A percentile compares a stretch with the other conserved stretches of the same genome.
Evolutionary conservation across 345 rosid species (phyloP).

Genomic region (Eucalyptus erythrocorys): DNA sequence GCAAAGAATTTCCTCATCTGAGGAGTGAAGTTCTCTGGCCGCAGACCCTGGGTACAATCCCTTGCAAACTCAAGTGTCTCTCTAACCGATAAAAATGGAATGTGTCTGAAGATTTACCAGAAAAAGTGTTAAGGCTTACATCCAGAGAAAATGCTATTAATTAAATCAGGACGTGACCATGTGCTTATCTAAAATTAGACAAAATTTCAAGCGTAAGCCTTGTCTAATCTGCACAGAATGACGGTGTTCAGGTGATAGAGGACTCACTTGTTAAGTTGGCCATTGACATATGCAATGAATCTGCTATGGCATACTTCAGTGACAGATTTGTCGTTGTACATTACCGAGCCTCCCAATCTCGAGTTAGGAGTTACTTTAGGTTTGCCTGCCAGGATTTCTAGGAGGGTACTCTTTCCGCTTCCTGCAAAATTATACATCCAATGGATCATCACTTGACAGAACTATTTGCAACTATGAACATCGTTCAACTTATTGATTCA

Average conservation of each 20-base stretch:
- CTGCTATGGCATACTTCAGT: slow-evolving; percentile 11
- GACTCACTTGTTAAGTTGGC: slow-evolving; percentile 15
- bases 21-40: slow-evolving; percentile 21
- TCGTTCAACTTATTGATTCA: neutral
- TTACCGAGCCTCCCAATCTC: slow-evolving; percentile 4
- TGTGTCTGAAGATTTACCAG: slow-evolving; percentile 7
- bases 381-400: slow-evolving; percentile 11
- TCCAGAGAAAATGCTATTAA: neutral
- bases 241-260: neutral
- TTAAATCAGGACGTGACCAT: neutral
- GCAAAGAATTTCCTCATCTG: slow-evolving; percentile 28
- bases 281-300: slow-evolving; percentile 6
- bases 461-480: neutral
- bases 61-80: slow-evolving; percentile 27
- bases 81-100: slow-evolving; percentile 17
- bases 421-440: neutral
- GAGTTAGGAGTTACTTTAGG: neutral
- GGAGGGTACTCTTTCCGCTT: slow-evolving; percentile 18
- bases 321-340: slow-evolving; percentile 11
- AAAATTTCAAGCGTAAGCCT: neutral
- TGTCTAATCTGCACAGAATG: neutral
- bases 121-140: neutral
- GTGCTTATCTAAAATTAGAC: neutral
- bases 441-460: neutral
- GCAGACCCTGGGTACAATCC: slow-evolving; percentile 23